Percentiles rank a stretch among this genome's conserved stretches.
Conservation (phyloP, 331 rosid genomes). For the Saraca asoca region DNA sequence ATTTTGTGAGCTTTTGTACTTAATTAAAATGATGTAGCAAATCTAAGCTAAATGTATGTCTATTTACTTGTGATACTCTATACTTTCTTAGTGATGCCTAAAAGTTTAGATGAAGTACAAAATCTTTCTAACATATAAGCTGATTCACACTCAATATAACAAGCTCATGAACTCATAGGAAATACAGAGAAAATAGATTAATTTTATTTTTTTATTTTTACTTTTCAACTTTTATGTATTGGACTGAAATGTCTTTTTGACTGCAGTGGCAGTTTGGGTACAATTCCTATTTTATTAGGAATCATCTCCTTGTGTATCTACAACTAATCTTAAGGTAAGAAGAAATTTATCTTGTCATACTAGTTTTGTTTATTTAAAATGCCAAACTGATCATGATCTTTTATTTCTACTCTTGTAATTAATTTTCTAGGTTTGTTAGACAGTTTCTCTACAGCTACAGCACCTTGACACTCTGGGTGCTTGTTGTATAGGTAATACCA, state of each 20-base stretch:
- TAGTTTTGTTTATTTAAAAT: neutral
- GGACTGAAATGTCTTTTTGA: constrained; percentile 39
- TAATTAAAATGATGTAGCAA: no score
- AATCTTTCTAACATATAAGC: no score
- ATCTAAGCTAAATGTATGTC: no score
- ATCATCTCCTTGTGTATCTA: constrained; percentile 71
- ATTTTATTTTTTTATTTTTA: neutral
- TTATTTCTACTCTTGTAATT: constrained; percentile 23
- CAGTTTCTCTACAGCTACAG: constrained; percentile 98
- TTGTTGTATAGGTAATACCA: constrained; percentile 81
- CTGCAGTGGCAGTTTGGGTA: constrained; percentile 98
- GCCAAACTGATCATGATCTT: constrained; percentile 24
- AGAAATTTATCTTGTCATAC: constrained; percentile 21
- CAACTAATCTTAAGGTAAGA: constrained; percentile 91
- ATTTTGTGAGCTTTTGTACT: no score
- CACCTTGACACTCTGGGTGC: constrained; percentile 92
- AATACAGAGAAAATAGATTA: neutral
- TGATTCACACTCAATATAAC: neutral
- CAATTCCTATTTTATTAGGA: constrained; percentile 79
- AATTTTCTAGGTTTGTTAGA: constrained; percentile 70
- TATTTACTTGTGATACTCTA: no score
- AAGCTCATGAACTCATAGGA: constrained; percentile 4
- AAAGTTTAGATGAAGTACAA: no score
- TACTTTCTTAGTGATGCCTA: no score
- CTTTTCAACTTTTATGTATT: constrained; percentile 6